Base-by-base conservation (phyloP, 106 monocot species). In the Dendrobium officinale region DNA sequence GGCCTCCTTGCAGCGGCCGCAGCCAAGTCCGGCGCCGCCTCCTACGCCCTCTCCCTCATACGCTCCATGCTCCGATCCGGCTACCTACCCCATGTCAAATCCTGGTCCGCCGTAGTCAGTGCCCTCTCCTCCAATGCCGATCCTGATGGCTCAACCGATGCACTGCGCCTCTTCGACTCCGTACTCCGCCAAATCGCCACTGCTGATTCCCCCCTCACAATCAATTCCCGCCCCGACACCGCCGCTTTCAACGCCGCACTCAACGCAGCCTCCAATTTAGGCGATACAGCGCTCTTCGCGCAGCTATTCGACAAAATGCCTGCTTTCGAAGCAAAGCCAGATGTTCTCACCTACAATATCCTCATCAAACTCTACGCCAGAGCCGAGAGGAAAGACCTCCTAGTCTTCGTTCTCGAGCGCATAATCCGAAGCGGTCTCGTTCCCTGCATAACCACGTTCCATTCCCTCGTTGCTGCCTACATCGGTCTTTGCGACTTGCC, bases 381-480 rank as follows among this genome's bases (percentile, higher is more conserved):
- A 77, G 90, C 86, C 11, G 97, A 82, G 48, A 78, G 94, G 37
- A 89, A 79, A 72, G 97, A 97, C 80, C 86, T 97, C 75, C 81
- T 94, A 10, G 83, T 73, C 43, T 66, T 64, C 26, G 89, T 83
- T 5, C 64, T 94, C 27, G 92, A 90, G 73, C 82, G 81, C 17
- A 87, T 92, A 1, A 79, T 97, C 7, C 42, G 56, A 8, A 19
- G 72, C 15, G 86, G 84, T 17, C 78, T 94, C 56, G 42, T 75
- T 22, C 97, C 94, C 1, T 94, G 94, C 81, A 44, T 75, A 42
- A 92, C 94, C 3, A 94, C 97, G 13, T 33, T 94, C 78, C 90
- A 94, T 16, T 97, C 97, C 16, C 81, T 97, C 43, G 92, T 97
- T 44, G 92, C 97, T 1, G 97, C 94, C 6, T 97, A 83, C 40